phyloP scores from a whole-genome alignment of 2,329 filamentous ascomycete species.

The Ceratocystis cacaofunesta region DNA sequence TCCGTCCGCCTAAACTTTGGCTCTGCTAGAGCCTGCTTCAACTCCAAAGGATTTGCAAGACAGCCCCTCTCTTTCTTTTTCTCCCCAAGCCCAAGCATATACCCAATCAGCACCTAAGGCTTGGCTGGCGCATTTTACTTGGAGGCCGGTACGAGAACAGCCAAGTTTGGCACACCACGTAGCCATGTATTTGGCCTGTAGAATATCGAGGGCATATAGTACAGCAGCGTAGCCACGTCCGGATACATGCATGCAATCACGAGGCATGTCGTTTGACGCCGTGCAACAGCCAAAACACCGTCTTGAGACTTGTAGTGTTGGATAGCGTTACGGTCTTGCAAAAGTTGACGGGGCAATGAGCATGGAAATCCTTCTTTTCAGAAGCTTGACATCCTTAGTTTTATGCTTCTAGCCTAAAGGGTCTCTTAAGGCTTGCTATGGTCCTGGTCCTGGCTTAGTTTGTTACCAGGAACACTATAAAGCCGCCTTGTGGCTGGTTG shows the following conservation, averaged over 20 bases:
- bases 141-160: conserved; percentile 1
- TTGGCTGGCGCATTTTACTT: neutral
- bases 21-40: neutral
- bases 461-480: neutral
- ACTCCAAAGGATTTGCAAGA: neutral
- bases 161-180: neutral
- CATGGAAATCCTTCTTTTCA: neutral
- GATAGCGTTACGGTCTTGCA: no score
- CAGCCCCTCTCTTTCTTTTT: neutral
- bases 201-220: neutral
- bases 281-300: neutral
- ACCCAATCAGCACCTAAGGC: neutral
- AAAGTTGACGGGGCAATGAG: neutral
- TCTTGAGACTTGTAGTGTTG: no score
- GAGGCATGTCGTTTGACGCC: conserved; percentile 3
- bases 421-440: neutral
- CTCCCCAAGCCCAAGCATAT: neutral
- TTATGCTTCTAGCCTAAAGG: neutral
- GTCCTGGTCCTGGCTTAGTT: neutral
- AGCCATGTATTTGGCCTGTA: neutral
- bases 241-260: conserved; percentile 5
- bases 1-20: neutral
- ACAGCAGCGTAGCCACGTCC: neutral
- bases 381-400: neutral
- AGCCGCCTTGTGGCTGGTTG: neutral